These are phyloP conservation scores for Cladosporium sp. DNA, from an alignment of 2,329 filamentous ascomycete species.

Conservation along the genomic window DNA sequence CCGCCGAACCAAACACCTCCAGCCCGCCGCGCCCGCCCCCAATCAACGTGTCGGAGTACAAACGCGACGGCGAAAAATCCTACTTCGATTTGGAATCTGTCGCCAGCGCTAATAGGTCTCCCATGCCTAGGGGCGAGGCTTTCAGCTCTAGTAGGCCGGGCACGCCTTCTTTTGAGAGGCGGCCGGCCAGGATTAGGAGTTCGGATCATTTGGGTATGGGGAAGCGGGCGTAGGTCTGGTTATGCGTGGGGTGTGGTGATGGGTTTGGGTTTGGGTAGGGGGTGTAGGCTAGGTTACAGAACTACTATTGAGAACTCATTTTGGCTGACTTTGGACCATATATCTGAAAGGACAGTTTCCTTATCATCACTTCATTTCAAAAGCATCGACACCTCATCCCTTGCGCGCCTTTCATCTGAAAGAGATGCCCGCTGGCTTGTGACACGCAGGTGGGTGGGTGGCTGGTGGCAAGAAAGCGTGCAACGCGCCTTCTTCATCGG, in stretches of 20 bases:
- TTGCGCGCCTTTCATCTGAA: not conserved
- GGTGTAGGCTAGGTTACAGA: no score
- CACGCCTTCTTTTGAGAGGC: conserved; percentile 30
- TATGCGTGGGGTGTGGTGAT: no score
- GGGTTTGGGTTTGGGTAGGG: no score
- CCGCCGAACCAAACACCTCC: not conserved
- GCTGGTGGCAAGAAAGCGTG: not conserved
- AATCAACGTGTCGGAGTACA: conserved; percentile 63
- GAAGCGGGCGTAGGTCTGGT: no score
- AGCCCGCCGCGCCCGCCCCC: conserved; percentile 55
- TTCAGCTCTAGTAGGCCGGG: conserved; percentile 47
- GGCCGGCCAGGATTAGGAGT: conserved; percentile 34
- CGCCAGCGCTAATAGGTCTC: conserved; percentile 43
- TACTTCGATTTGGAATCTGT: conserved; percentile 42
- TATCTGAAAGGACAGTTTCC: no score
- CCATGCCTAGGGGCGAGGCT: conserved; percentile 42
- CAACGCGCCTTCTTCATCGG: conserved; percentile 6
- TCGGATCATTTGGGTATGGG: conserved; percentile 16
- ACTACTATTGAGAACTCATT: no score
- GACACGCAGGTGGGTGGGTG: not conserved
- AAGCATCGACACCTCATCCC: no score
- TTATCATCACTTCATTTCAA: no score
- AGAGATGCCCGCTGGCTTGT: not conserved
- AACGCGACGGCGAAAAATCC: conserved; percentile 53
- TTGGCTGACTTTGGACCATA: no score